Percentiles rank a stretch among this genome's conserved stretches.
phyloP scores from a whole-genome alignment of 768 basidiomycete genomes.

The Coprinellus micaceus region DNA sequence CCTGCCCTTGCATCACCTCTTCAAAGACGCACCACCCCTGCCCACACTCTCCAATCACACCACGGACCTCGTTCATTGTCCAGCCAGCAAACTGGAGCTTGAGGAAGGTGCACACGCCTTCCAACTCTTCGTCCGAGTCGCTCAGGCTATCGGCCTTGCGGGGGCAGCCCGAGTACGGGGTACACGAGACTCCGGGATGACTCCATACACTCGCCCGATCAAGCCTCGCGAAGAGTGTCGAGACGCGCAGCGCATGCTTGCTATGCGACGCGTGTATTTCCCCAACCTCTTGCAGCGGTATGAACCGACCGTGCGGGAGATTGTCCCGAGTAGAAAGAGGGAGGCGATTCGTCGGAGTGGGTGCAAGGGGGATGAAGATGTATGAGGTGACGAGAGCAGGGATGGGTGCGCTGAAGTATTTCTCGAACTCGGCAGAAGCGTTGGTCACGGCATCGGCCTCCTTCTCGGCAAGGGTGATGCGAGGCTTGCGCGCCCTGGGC shows the following conservation, averaged over 20 bases:
- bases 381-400: constrained; percentile 50
- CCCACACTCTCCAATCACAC: constrained; percentile 67
- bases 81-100: constrained; percentile 74
- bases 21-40: constrained; percentile 75
- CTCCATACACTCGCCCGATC: constrained; percentile 70
- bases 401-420: constrained; percentile 52
- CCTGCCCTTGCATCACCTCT: constrained; percentile 36
- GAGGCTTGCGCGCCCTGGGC: neutral
- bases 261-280: constrained; percentile 50
- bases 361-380: constrained; percentile 74
- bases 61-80: constrained; percentile 59
- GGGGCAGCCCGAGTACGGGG: constrained; percentile 48
- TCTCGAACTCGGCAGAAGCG: constrained; percentile 41
- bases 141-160: constrained; percentile 16
- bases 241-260: constrained; percentile 60
- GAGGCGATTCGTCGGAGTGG: constrained; percentile 63
- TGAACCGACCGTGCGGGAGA: constrained; percentile 18
- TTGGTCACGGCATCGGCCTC: constrained; percentile 31
- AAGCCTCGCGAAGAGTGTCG: constrained; percentile 65
- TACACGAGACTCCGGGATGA: constrained; percentile 52
- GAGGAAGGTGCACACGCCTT: constrained; percentile 62
- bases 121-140: constrained; percentile 18
- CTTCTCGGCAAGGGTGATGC: constrained; percentile 16
- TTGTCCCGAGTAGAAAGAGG: constrained; percentile 44
- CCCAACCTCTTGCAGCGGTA: constrained; percentile 53